Conservation (phyloP, 2,329 filamentous ascomycete species). For the Trichoderma pleuroti region DNA sequence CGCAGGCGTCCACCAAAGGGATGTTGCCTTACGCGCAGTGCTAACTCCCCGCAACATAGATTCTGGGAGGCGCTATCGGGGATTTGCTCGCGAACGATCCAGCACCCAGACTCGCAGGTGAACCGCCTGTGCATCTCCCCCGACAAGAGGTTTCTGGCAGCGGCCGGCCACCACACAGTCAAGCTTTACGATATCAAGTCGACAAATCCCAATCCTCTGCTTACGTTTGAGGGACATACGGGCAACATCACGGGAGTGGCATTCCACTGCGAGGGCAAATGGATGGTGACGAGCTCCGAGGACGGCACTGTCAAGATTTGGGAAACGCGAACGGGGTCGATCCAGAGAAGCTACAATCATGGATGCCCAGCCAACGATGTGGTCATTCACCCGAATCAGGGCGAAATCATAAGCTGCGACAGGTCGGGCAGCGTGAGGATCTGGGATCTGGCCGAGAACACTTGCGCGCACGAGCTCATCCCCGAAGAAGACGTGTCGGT, state of each 20-base stretch:
- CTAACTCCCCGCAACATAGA: conserved; percentile 42
- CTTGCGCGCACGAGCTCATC: conserved; percentile 92
- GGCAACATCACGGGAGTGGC: conserved; percentile 95
- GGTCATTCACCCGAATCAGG: conserved; percentile 98
- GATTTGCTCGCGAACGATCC: conserved; percentile 96
- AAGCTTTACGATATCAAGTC: conserved; percentile 99
- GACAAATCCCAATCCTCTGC: conserved; percentile 88
- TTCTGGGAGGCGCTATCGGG: conserved; percentile 99
- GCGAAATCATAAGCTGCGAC: conserved; percentile 95
- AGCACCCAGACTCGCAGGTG: conserved; percentile 96
- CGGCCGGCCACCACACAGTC: conserved; percentile 74
- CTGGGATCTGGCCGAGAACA: conserved; percentile 96
- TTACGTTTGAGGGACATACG: conserved; percentile 94
- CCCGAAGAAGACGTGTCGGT: conserved; percentile 94
- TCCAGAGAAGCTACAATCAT: conserved; percentile 92
- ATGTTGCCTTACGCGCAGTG: conserved; percentile 14
- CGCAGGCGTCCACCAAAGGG: conserved; percentile 18
- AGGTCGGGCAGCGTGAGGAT: conserved; percentile 87
- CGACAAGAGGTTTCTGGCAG: conserved; percentile 92
- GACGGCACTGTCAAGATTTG: conserved; percentile 97
- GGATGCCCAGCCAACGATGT: conserved; percentile 91
- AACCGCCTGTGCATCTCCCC: conserved; percentile 98
- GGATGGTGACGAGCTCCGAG: conserved; percentile 98
- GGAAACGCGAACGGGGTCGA: conserved; percentile 80
- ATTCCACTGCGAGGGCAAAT: conserved; percentile 98